These are phyloP conservation scores for Arthrobotrys iridis DNA, from an alignment of 2,329 filamentous ascomycete species.

Conservation along the genomic window DNA sequence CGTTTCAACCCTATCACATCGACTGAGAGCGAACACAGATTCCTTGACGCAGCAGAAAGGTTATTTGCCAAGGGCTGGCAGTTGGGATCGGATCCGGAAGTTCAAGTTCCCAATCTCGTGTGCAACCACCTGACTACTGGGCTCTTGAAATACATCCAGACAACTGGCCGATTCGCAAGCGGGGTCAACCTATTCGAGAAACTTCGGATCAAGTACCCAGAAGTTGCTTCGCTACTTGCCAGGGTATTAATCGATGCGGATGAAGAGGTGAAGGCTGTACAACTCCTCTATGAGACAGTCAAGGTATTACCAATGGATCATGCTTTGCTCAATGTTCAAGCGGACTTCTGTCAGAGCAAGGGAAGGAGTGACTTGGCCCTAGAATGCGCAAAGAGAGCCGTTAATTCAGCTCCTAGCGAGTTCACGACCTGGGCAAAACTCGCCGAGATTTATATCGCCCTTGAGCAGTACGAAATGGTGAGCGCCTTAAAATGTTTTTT, in stretches of 20 bases:
- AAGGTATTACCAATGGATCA: conserved; percentile 97
- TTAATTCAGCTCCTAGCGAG: conserved; percentile 93
- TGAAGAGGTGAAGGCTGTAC: conserved; percentile 94
- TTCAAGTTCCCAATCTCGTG: conserved; percentile 95
- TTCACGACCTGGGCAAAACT: conserved; percentile 96
- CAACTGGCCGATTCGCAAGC: conserved; percentile 90
- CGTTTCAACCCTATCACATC: conserved; percentile 97
- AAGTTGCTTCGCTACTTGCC: conserved; percentile 90
- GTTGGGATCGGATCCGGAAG: conserved; percentile 93
- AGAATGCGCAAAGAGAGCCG: conserved; percentile 91
- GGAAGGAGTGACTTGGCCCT: conserved; percentile 86
- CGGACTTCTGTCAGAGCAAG: conserved; percentile 89
- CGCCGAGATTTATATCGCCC: conserved; percentile 89
- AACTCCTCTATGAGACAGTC: conserved; percentile 85
- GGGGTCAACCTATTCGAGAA: conserved; percentile 99
- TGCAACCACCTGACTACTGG: conserved; percentile 89
- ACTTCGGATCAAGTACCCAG: conserved; percentile 85
- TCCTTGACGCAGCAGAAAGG: conserved; percentile 90
- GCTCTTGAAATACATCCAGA: conserved; percentile 91
- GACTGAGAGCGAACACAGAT: conserved; percentile 97
- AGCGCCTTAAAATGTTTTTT: not conserved
- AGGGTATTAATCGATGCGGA: conserved; percentile 93
- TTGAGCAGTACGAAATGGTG: conserved; percentile 87
- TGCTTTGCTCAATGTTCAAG: conserved; percentile 92
- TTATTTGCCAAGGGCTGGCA: conserved; percentile 97